Evolutionary conservation across 768 basidiomycete genomes (phyloP).

Genomic region (Roridomyces roridus): DNA sequence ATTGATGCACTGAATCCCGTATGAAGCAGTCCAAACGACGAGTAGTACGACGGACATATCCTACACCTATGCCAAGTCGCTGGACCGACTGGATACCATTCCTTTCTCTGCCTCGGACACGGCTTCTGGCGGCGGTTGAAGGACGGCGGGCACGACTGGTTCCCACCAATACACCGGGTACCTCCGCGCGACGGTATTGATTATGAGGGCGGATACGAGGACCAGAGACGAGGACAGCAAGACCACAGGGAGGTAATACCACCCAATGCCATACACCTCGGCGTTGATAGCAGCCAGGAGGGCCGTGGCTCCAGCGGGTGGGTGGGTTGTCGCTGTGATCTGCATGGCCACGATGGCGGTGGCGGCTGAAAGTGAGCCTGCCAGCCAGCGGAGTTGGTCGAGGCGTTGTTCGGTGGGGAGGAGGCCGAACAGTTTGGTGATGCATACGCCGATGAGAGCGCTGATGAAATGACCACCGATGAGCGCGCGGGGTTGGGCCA

Average conservation of each 20-base stretch:
- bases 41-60: too few species aligned
- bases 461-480: too few species aligned
- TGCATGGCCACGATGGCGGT: constrained; percentile 63
- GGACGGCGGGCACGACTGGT: not conserved
- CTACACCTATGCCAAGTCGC: too few species aligned
- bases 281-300: constrained; percentile 51
- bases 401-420: constrained; percentile 50
- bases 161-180: constrained; percentile 55
- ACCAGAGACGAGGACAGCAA: constrained; percentile 54
- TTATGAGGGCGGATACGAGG: too few species aligned
- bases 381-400: constrained; percentile 53
- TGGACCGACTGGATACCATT: too few species aligned
- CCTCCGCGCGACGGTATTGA: constrained; percentile 57
- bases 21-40: too few species aligned
- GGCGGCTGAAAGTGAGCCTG: constrained; percentile 51
- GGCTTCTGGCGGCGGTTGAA: too few species aligned
- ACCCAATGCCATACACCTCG: constrained; percentile 49
- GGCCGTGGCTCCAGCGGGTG: constrained; percentile 65
- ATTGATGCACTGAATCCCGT: too few species aligned
- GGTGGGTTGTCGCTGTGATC: constrained; percentile 57
- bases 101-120: too few species aligned
- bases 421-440: constrained; percentile 54
- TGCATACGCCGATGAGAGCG: too few species aligned
- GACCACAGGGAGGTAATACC: constrained; percentile 60
- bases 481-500: too few species aligned